Percentiles rank a stretch among this genome's conserved stretches.
phyloP scores from a whole-genome alignment of 768 basidiomycete species.

The Boletus vermiculosoides region DNA sequence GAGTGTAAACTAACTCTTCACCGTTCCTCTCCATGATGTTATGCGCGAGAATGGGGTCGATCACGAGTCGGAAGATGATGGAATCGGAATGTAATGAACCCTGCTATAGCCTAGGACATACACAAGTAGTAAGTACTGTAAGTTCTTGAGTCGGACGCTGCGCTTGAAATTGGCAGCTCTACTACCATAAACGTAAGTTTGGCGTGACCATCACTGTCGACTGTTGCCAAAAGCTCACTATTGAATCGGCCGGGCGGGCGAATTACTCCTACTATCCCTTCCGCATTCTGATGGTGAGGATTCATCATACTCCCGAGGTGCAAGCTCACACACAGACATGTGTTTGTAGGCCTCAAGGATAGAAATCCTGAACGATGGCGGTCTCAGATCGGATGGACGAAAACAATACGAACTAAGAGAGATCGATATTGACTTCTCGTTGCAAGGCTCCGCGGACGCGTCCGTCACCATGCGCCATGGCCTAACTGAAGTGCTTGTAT shows the following conservation, averaged over 20 bases:
- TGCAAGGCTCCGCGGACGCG: constrained; percentile 79
- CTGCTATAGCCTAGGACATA: background rate
- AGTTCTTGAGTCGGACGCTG: background rate
- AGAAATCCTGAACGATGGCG: constrained; percentile 82
- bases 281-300: constrained; percentile 6
- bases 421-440: constrained; percentile 72
- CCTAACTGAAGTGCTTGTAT: constrained; percentile 82
- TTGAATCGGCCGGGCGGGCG: background rate
- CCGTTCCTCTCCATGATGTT: constrained; percentile 11
- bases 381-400: constrained; percentile 89
- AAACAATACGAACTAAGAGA: constrained; percentile 90
- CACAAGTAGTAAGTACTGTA: no score
- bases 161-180: no score
- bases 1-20: constrained; percentile 16
- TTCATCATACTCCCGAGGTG: background rate
- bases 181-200: background rate
- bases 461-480: constrained; percentile 84
- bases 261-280: background rate
- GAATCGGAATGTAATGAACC: background rate
- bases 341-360: constrained; percentile 46
- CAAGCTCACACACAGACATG: background rate
- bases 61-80: background rate
- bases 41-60: background rate
- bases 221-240: background rate
- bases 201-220: background rate